Base-by-base conservation (phyloP, 2,329 filamentous ascomycete genomes). In the Phoma sp. region DNA sequence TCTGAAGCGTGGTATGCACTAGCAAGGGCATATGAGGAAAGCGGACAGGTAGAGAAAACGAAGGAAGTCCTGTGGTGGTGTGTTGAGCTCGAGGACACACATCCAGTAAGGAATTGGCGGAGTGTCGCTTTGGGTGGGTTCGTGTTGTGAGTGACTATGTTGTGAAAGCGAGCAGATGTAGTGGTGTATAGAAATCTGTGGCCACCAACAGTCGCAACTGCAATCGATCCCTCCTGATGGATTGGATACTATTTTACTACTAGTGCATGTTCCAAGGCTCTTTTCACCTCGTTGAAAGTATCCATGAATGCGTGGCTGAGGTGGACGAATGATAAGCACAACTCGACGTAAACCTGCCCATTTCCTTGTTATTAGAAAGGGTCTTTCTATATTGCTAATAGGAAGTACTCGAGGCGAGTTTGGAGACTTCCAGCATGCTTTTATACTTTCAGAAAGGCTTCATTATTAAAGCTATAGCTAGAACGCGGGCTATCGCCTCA, bases 21-120 rank as follows among this genome's bases (percentile, higher is more conserved):
- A 31, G 91, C 92, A 0, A 83, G 92, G 60, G 92, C 91, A 9
- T 91, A 97, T 69, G 95, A 99, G 75, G 86, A 92, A 71, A 90
- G 91, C 53, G 90, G 89, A 0, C 91, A 96, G 78, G 76, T 86
- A 1, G 90, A 95, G 33, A 96, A 94, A 79, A 90, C 95, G 13
- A 96, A 93, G 78, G 90, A 95, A 65, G 92, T 93, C 40, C 82
- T 98, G 6, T 98, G 95, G 95, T 98, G 94, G 92, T 96, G 93
- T 67, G 90, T 99, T 12, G 92, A 97, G 76, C 81, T 99, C 27
- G 95, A 98, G 73, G 94, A 99, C 72, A 87, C 86, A 7, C 86
- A 85, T 61, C 91, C 89, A 0, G 84, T 96, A 43, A 85, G 95
- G 53, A 84, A 85, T 55, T 98, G 94, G 95, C 83, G 81, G 27